Percentiles rank a stretch among this genome's conserved stretches.
phyloP scores from a whole-genome alignment of 805 yeast genomes.

The Spencermartinsiella europaea region DNA sequence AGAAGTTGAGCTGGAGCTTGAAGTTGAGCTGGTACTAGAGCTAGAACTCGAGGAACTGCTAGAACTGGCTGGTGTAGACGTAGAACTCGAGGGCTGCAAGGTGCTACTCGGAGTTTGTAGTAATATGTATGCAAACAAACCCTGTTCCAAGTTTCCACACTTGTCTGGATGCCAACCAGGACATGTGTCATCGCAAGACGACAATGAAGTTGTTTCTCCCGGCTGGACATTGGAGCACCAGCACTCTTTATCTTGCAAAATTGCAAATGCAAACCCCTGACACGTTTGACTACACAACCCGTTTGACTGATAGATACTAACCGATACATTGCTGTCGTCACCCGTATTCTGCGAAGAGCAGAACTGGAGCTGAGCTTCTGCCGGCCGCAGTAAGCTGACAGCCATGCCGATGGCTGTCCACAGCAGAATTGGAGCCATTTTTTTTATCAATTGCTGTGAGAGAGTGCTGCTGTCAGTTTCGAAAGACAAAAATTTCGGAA shows the following conservation, averaged over 20 bases:
- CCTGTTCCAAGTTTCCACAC: constrained; percentile 40
- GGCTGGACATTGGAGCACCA: constrained; percentile 61
- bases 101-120: constrained; percentile 35
- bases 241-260: constrained; percentile 47
- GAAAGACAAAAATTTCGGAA: background rate
- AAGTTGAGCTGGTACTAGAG: constrained; percentile 23
- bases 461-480: background rate
- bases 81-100: background rate
- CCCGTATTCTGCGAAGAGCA: constrained; percentile 43
- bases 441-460: background rate
- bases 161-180: constrained; percentile 42
- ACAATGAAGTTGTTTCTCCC: constrained; percentile 32
- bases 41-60: constrained; percentile 19
- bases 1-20: constrained; percentile 19
- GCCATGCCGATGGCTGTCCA: background rate
- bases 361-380: constrained; percentile 7
- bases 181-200: constrained; percentile 35
- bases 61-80: constrained; percentile 20
- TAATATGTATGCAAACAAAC: constrained; percentile 51
- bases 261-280: constrained; percentile 45
- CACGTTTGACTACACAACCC: constrained; percentile 52
- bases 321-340: constrained; percentile 17
- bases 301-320: constrained; percentile 36
- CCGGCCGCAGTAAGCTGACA: background rate
- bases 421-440: background rate